Conservation (phyloP, 768 basidiomycete species). For the Hortiboletus campestris region DNA sequence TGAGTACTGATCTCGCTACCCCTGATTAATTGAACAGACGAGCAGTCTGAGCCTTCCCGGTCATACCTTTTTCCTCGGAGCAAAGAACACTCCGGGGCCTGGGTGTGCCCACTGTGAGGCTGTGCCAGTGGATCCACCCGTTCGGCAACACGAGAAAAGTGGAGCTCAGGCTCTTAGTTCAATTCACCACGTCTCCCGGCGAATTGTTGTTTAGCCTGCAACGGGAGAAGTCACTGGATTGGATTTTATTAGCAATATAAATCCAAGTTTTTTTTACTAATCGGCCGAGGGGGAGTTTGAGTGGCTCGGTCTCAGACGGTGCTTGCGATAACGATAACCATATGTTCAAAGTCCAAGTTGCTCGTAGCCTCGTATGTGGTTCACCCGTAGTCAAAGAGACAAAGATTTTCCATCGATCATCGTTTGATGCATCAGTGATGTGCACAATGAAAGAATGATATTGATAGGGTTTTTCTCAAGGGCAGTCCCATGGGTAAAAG, state of each 20-base stretch:
- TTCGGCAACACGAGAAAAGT: constrained; percentile 8
- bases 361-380: not conserved
- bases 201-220: not conserved
- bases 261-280: not conserved
- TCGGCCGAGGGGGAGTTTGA: constrained; percentile 6
- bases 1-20: not conserved
- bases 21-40: constrained; percentile 16
- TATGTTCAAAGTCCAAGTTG: not conserved
- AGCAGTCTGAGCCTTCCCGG: not conserved
- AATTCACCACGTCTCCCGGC: not conserved
- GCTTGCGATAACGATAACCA: constrained; percentile 1
- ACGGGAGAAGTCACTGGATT: not conserved
- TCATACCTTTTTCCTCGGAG: constrained; percentile 3
- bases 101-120: constrained; percentile 7
- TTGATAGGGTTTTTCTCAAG: not conserved
- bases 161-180: not conserved
- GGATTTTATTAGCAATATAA: not conserved
- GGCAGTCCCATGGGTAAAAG: not conserved
- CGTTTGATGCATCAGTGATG: constrained; percentile 8
- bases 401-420: not conserved
- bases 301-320: not conserved
- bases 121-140: constrained; percentile 12
- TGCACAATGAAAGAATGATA: not conserved
- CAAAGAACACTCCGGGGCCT: constrained; percentile 3
- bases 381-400: not conserved